Conservation (phyloP, 805 yeast species). For the Sugiyamaella qingdaonensis region DNA sequence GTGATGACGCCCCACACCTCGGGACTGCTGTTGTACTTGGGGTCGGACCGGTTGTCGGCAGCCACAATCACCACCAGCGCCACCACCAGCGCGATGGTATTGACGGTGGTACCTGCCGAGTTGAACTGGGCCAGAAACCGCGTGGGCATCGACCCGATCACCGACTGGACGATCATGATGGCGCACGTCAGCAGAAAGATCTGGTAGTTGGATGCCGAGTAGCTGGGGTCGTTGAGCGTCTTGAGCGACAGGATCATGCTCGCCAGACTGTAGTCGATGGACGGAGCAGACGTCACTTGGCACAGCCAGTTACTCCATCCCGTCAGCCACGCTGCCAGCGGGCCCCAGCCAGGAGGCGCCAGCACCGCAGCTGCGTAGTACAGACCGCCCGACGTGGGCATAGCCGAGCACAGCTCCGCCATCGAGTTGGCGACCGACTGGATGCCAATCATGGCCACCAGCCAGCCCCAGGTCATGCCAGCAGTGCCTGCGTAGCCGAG, state of each 20-base stretch:
- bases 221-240: slow-evolving; percentile 39
- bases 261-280: slow-evolving; percentile 56
- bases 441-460: slow-evolving; percentile 53
- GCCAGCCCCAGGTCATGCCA: slow-evolving; percentile 61
- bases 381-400: slow-evolving; percentile 66
- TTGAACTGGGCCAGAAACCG: slow-evolving; percentile 51
- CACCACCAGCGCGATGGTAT: slow-evolving; percentile 46
- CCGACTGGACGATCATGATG: slow-evolving; percentile 45
- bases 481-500: slow-evolving; percentile 59
- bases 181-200: slow-evolving; percentile 49
- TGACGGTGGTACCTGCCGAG: slow-evolving; percentile 45
- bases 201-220: slow-evolving; percentile 46
- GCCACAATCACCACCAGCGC: slow-evolving; percentile 53
- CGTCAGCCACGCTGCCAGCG: slow-evolving; percentile 56
- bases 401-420: slow-evolving; percentile 61
- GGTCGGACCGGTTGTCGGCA: slow-evolving; percentile 39
- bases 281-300: slow-evolving; percentile 59
- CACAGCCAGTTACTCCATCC: slow-evolving; percentile 65
- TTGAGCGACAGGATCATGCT: slow-evolving; percentile 51
- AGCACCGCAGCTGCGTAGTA: slow-evolving; percentile 63
- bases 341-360: slow-evolving; percentile 52
- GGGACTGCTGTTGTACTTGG: slow-evolving; percentile 46
- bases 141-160: slow-evolving; percentile 52
- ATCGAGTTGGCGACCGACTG: slow-evolving; percentile 54
- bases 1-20: slow-evolving; percentile 49